Conservation (phyloP, 1,139 yeast genomes). For the Candida albicans region DNA sequence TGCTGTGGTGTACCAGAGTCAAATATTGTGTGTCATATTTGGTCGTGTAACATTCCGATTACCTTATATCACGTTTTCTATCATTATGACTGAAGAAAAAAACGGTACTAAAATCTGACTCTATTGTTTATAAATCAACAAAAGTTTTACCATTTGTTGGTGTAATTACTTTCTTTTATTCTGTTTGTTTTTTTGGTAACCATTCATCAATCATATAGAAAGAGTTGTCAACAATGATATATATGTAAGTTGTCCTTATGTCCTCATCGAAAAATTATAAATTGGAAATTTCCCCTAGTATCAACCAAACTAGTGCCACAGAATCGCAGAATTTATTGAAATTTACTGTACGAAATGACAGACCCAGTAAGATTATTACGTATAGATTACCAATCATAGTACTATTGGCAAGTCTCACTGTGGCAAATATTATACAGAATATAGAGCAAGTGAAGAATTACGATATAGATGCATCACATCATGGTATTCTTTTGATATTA, state of each 20-base stretch:
- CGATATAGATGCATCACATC: conserved; percentile 1
- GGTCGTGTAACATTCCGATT: background rate
- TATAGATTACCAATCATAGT: conserved; percentile 4
- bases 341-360: conserved; percentile 15
- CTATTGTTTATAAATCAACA: background rate
- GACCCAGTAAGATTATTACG: conserved; percentile 4
- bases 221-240: conserved; percentile 10
- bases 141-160: background rate
- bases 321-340: conserved; percentile 15
- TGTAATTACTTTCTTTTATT: background rate
- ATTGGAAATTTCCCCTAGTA: conserved; percentile 29
- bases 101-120: too few species aligned
- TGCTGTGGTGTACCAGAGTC: background rate
- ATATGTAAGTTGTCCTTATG: conserved; percentile 20
- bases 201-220: background rate
- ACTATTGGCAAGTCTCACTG: conserved; percentile 1
- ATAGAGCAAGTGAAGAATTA: background rate
- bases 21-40: too few species aligned
- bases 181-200: background rate
- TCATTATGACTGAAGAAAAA: background rate
- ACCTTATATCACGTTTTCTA: background rate
- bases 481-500: background rate
- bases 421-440: conserved; percentile 3
- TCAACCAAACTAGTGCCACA: conserved; percentile 7
- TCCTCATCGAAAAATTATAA: conserved; percentile 33